Conservation (phyloP, 371 early-diverging fungal species). For the Mucor lusitanicus region DNA sequence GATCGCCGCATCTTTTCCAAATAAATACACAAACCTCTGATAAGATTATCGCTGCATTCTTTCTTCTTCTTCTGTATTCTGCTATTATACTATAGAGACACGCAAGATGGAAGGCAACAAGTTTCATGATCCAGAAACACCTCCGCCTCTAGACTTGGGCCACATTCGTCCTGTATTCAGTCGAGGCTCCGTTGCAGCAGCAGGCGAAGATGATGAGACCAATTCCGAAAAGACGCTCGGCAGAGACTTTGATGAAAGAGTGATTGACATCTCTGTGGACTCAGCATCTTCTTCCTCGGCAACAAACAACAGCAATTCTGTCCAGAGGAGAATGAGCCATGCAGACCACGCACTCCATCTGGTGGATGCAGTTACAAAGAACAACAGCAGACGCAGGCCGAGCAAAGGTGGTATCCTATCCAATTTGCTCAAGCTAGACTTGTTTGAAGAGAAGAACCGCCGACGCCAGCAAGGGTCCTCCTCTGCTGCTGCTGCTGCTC, state of each 20-base stretch:
- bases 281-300: background rate
- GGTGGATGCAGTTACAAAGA: constrained; percentile 27
- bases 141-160: constrained; percentile 22
- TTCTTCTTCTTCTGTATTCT: background rate
- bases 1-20: constrained; percentile 1
- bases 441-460: constrained; percentile 19
- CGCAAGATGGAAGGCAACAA: constrained; percentile 26
- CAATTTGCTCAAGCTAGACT: constrained; percentile 45
- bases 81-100: background rate
- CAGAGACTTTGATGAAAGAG: background rate
- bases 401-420: constrained; percentile 50
- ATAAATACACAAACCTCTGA: background rate
- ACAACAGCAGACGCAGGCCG: constrained; percentile 18
- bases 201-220: background rate
- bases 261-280: background rate
- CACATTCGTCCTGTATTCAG: background rate
- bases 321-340: constrained; percentile 13
- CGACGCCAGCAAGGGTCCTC: background rate
- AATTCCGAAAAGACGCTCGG: constrained; percentile 2
- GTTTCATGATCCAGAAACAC: constrained; percentile 32
- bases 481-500: background rate
- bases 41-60: background rate
- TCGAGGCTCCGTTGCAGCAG: background rate
- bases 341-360: constrained; percentile 33
- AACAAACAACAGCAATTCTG: background rate